Evolutionary conservation across 2,329 filamentous ascomycete species (phyloP).

Genomic region (Trichophyton mentagrophytes): DNA sequence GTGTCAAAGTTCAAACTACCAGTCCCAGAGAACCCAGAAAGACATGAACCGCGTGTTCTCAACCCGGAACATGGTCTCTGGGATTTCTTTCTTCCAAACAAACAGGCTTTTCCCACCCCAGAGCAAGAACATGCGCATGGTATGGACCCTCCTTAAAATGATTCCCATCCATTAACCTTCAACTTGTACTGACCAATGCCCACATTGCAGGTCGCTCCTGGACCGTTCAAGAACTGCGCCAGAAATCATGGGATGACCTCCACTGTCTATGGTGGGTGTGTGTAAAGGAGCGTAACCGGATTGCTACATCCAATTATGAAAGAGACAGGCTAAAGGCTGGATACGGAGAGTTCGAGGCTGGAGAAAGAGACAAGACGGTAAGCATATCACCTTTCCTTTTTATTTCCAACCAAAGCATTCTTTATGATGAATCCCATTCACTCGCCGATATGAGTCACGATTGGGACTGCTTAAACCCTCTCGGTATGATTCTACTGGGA

Average conservation of each 20-base stretch:
- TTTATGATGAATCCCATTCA: constrained; percentile 19
- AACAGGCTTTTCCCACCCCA: constrained; percentile 54
- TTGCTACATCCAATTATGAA: constrained; percentile 65
- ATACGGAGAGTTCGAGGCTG: constrained; percentile 59
- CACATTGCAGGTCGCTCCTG: constrained; percentile 54
- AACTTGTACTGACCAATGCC: neutral
- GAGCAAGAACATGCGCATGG: constrained; percentile 58
- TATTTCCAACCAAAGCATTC: neutral
- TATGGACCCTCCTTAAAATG: constrained; percentile 22
- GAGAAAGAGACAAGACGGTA: constrained; percentile 54
- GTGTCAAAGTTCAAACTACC: constrained; percentile 62
- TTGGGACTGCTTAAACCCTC: constrained; percentile 18
- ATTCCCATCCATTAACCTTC: neutral
- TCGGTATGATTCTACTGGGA: constrained; percentile 14
- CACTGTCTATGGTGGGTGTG: constrained; percentile 92
- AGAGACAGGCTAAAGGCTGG: constrained; percentile 53
- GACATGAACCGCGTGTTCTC: constrained; percentile 35
- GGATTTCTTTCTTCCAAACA: constrained; percentile 71
- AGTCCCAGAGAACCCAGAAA: constrained; percentile 50
- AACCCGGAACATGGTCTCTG: constrained; percentile 77
- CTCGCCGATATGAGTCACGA: constrained; percentile 22
- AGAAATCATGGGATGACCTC: constrained; percentile 87
- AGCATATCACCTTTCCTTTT: constrained; percentile 19
- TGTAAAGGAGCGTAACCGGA: constrained; percentile 75
- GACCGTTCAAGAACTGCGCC: constrained; percentile 71